A percentile compares a stretch with the other conserved stretches of the same genome.
Conservation (phyloP, 257 asterid genomes). For the Ehretia macrophylla region DNA sequence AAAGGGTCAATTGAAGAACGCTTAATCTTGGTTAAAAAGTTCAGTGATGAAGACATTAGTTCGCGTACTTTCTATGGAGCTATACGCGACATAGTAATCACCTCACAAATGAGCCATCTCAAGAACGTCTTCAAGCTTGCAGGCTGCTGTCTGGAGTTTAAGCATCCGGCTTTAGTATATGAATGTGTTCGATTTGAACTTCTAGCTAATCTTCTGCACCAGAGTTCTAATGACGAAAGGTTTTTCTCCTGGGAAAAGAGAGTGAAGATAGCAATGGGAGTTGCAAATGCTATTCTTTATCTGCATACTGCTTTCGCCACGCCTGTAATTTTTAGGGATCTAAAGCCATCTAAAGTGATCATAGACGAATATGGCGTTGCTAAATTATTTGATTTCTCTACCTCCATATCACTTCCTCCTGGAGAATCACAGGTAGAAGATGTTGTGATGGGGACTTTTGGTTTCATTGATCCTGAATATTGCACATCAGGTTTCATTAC, state of each 20-base stretch:
- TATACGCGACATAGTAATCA: constrained; percentile 14
- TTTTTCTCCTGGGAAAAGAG: constrained; percentile 10
- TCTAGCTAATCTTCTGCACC: constrained; percentile 4
- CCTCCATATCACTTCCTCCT: constrained; percentile 6
- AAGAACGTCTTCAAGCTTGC: constrained; percentile 10
- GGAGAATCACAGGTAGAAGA: constrained; percentile 24
- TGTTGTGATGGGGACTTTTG: constrained; percentile 2
- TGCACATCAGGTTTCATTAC: neutral
- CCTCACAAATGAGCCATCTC: constrained; percentile 21
- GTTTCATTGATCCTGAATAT: constrained; percentile 6
- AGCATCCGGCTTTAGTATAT: constrained; percentile 13
- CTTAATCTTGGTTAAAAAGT: neutral
- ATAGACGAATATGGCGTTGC: constrained; percentile 13
- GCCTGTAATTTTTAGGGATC: constrained; percentile 8
- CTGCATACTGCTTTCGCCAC: constrained; percentile 14
- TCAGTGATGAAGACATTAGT: neutral
- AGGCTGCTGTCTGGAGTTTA: constrained; percentile 16
- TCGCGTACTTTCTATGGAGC: neutral
- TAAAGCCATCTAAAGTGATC: constrained; percentile 11
- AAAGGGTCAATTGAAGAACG: constrained; percentile 3
- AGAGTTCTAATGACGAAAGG: neutral
- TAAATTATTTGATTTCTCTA: constrained; percentile 13
- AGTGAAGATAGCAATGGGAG: constrained; percentile 10
- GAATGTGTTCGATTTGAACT: constrained; percentile 5
- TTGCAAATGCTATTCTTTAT: constrained; percentile 16